Conservation (phyloP, 495 filamentous ascomycete species). For the Aspergillus cavernicola region DNA sequence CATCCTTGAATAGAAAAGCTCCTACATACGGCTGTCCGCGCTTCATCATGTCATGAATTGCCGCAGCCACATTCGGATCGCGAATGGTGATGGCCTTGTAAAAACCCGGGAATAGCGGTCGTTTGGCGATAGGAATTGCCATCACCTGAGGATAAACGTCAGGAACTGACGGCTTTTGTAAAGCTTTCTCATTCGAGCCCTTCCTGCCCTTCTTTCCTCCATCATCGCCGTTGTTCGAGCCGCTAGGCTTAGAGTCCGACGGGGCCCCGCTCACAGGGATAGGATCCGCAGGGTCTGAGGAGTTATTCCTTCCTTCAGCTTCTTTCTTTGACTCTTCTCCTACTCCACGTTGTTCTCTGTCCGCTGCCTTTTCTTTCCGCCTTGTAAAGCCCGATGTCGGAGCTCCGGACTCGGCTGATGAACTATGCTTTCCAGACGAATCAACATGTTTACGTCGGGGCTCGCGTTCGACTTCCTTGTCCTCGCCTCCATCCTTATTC, state of each 20-base stretch:
- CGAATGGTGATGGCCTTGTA: conserved; percentile 98
- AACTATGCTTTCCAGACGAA: conserved; percentile 28
- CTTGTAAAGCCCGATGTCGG: conserved; percentile 30
- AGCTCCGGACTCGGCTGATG: conserved; percentile 27
- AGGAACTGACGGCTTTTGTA: conserved; percentile 84
- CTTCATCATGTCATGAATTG: conserved; percentile 95
- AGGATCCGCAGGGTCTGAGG: conserved; percentile 43
- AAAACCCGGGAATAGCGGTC: conserved; percentile 94
- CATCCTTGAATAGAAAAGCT: conserved; percentile 95
- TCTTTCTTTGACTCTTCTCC: conserved; percentile 44
- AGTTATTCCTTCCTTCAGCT: conserved; percentile 39
- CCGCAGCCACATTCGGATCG: conserved; percentile 80
- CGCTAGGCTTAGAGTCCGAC: conserved; percentile 46
- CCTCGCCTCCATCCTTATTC: conserved; percentile 29
- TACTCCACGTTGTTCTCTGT: conserved; percentile 38
- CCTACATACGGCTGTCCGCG: conserved; percentile 98
- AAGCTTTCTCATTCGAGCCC: conserved; percentile 60
- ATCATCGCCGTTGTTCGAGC: conserved; percentile 48
- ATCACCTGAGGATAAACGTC: conserved; percentile 98
- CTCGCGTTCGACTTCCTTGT: conserved; percentile 34
- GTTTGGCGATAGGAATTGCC: conserved; percentile 95
- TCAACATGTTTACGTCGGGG: conserved; percentile 36
- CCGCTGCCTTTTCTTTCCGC: conserved; percentile 37
- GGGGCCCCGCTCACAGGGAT: conserved; percentile 40
- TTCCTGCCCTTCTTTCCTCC: conserved; percentile 60